A percentile compares a stretch with the other conserved stretches of the same genome.
phyloP scores from a whole-genome alignment of 169 alveolate species.

The Theileria annulata region DNA sequence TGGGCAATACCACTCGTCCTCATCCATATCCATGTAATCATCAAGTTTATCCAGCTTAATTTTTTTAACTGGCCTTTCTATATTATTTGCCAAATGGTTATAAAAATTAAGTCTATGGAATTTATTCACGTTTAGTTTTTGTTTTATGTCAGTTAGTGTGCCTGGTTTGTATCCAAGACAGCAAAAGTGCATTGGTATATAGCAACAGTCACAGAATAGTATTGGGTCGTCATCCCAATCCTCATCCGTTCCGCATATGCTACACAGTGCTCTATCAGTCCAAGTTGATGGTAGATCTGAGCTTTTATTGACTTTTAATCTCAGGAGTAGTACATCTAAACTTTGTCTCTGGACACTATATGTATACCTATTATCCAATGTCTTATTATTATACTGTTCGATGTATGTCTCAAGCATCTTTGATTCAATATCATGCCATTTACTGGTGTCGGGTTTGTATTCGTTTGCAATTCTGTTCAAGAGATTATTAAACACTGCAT shows the following conservation, averaged over 20 bases:
- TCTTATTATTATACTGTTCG: conserved; percentile 73
- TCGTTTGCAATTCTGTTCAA: conserved; percentile 51
- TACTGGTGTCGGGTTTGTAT: conserved; percentile 40
- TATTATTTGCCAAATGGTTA: neutral
- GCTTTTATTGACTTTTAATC: conserved; percentile 65
- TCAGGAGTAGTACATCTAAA: conserved; percentile 64
- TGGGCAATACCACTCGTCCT: conserved; percentile 80
- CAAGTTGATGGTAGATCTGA: conserved; percentile 72
- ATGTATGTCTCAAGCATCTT: conserved; percentile 74
- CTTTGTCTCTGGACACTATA: conserved; percentile 74
- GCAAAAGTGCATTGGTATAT: conserved; percentile 77
- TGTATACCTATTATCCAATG: conserved; percentile 74
- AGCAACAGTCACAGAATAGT: conserved; percentile 79
- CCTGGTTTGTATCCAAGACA: conserved; percentile 67
- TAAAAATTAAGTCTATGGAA: conserved; percentile 5
- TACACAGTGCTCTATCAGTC: conserved; percentile 80
- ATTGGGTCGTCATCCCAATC: conserved; percentile 84
- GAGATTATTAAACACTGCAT: conserved; percentile 20
- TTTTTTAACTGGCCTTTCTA: conserved; percentile 22
- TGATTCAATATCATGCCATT: conserved; percentile 73
- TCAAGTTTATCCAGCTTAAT: conserved; percentile 44
- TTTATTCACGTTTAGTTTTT: conserved; percentile 13
- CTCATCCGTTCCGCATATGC: conserved; percentile 75
- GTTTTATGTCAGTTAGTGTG: conserved; percentile 50
- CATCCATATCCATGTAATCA: conserved; percentile 62